phyloP scores from a whole-genome alignment of 2,329 filamentous ascomycete genomes.

The Alternaria dauci region DNA sequence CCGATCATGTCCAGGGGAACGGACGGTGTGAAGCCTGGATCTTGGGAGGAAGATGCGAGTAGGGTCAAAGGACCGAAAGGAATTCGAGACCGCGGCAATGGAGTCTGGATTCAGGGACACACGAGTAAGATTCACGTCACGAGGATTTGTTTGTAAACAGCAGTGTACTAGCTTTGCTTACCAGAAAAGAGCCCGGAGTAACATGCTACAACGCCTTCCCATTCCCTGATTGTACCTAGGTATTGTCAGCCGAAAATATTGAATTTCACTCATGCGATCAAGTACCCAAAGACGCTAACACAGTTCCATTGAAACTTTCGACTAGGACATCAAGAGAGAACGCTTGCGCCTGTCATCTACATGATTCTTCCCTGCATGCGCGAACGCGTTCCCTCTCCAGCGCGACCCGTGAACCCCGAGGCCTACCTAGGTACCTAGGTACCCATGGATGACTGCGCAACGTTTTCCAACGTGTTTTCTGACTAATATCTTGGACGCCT shows the following conservation, averaged over 20 bases:
- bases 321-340: neutral
- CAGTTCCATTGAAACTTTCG: neutral
- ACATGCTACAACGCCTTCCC: neutral
- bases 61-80: constrained; percentile 3
- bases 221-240: neutral
- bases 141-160: neutral
- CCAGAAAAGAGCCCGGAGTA: neutral
- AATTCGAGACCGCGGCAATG: neutral
- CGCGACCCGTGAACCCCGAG: neutral
- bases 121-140: neutral
- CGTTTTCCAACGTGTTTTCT: neutral
- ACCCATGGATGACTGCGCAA: neutral
- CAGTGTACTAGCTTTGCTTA: neutral
- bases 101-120: neutral
- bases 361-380: neutral
- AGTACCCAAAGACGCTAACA: neutral
- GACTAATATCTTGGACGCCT: neutral
- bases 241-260: neutral
- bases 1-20: neutral
- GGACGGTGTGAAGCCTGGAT: neutral
- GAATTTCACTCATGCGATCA: neutral
- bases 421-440: no score
- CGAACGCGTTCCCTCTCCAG: neutral
- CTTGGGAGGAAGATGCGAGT: neutral
- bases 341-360: neutral